phyloP scores from a whole-genome alignment of 495 filamentous ascomycete species.

The Penicillium pancosmium region DNA sequence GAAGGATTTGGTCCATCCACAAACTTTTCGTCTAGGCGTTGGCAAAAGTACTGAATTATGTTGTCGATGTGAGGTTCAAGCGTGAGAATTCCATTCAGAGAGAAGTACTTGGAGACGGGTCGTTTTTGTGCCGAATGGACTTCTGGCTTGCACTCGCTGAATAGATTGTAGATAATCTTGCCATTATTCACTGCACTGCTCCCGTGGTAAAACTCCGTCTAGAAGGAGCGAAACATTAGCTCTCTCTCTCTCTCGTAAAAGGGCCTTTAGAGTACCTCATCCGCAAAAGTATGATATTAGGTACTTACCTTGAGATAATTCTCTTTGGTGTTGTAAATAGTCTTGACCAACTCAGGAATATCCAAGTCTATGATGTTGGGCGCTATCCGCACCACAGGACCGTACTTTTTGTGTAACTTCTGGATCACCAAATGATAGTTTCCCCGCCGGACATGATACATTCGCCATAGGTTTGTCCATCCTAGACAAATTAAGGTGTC shows the following conservation, averaged over 20 bases:
- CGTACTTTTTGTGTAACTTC: constrained; percentile 36
- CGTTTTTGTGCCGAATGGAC: constrained; percentile 35
- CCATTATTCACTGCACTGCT: constrained; percentile 38
- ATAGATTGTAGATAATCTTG: constrained; percentile 39
- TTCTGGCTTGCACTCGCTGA: constrained; percentile 29
- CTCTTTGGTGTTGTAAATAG: constrained; percentile 29
- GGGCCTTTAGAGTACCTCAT: too few relatives aligned
- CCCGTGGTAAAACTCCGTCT: constrained; percentile 45
- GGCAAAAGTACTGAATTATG: constrained; percentile 33
- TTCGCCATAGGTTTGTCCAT: constrained; percentile 45
- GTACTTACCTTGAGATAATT: constrained; percentile 24
- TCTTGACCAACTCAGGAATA: constrained; percentile 30
- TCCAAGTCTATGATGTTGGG: constrained; percentile 35
- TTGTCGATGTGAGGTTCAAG: constrained; percentile 38
- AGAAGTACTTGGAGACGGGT: constrained; percentile 41
- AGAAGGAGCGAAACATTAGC: not conserved
- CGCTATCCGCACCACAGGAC: constrained; percentile 36
- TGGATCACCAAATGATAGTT: constrained; percentile 35
- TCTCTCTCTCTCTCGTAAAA: too few relatives aligned
- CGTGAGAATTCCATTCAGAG: constrained; percentile 28
- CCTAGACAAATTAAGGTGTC: constrained; percentile 6
- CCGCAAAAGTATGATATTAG: too few relatives aligned
- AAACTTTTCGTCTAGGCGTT: constrained; percentile 37
- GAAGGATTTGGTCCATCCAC: constrained; percentile 17
- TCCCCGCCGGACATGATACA: constrained; percentile 28